Conservation (phyloP, 306 rosid genomes). For the Citrullus colocynthis region DNA sequence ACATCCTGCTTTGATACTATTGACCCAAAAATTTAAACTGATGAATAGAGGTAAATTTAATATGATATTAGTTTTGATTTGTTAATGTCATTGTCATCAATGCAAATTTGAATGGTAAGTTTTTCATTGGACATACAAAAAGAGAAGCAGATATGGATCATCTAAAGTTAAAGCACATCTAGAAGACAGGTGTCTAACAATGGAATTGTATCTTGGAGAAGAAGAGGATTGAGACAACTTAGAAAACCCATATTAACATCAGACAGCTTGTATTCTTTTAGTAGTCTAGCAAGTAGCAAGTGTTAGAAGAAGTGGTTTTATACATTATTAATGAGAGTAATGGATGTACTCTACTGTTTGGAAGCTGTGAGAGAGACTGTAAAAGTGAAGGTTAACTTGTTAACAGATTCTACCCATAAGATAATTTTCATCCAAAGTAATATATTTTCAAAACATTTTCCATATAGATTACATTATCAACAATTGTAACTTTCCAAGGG, state of each 20-base stretch:
- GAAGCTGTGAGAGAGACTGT: neutral
- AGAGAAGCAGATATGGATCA: neutral
- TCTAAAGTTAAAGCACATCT: neutral
- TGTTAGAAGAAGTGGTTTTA: neutral
- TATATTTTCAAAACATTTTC: neutral
- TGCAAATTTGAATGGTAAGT: neutral
- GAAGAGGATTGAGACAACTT: neutral
- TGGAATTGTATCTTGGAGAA: neutral
- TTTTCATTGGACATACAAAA: neutral
- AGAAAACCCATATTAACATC: conserved; percentile 1
- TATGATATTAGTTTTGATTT: neutral
- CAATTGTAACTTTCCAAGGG: neutral
- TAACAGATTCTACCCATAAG: neutral
- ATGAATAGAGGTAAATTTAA: no score
- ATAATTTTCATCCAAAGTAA: neutral
- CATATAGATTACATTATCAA: neutral
- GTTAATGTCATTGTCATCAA: neutral
- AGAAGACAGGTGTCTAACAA: conserved; percentile 1
- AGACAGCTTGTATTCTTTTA: conserved; percentile 4
- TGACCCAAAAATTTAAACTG: no score
- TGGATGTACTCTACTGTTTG: neutral
- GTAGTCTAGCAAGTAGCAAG: neutral
- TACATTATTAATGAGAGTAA: neutral
- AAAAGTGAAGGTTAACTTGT: neutral
- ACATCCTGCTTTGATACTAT: no score